These are phyloP conservation scores for Agrocybe chaxingu DNA, from an alignment of 768 basidiomycete species.

Conservation along the genomic window DNA sequence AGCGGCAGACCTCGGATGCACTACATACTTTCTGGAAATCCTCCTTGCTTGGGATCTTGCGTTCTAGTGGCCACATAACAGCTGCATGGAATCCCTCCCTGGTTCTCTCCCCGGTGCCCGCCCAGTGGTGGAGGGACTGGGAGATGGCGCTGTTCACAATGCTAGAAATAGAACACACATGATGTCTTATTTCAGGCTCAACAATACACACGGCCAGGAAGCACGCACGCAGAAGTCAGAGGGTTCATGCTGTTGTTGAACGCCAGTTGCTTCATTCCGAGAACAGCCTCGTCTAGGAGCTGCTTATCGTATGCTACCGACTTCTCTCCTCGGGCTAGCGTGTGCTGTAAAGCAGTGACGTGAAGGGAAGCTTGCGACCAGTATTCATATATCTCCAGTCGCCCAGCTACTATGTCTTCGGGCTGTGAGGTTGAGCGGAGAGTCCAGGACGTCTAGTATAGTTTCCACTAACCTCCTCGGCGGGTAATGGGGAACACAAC, in stretches of 20 bases:
- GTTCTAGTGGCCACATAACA: constrained; percentile 12
- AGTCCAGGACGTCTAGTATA: background rate
- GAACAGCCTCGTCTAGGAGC: background rate
- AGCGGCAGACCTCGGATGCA: background rate
- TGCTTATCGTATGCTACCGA: background rate
- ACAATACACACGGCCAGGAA: background rate
- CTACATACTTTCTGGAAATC: constrained; percentile 7
- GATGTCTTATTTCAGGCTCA: background rate
- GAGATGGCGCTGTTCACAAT: constrained; percentile 6
- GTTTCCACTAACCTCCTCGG: background rate
- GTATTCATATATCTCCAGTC: constrained; percentile 6
- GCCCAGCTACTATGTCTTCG: constrained; percentile 23
- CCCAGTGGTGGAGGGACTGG: constrained; percentile 9
- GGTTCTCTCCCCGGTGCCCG: constrained; percentile 9
- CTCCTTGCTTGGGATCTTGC: constrained; percentile 1
- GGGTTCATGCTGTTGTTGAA: constrained; percentile 10
- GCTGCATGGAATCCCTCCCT: constrained; percentile 3
- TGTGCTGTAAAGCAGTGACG: background rate
- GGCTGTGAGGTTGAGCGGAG: constrained; percentile 11
- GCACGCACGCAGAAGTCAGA: constrained; percentile 7
- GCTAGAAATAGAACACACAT: constrained; percentile 4
- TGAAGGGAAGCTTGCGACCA: background rate
- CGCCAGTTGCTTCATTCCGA: constrained; percentile 4
- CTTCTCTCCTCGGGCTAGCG: background rate
- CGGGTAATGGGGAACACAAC: background rate